phyloP scores from a whole-genome alignment of 2,329 filamentous ascomycete genomes.

The Talaromyces piceae region DNA sequence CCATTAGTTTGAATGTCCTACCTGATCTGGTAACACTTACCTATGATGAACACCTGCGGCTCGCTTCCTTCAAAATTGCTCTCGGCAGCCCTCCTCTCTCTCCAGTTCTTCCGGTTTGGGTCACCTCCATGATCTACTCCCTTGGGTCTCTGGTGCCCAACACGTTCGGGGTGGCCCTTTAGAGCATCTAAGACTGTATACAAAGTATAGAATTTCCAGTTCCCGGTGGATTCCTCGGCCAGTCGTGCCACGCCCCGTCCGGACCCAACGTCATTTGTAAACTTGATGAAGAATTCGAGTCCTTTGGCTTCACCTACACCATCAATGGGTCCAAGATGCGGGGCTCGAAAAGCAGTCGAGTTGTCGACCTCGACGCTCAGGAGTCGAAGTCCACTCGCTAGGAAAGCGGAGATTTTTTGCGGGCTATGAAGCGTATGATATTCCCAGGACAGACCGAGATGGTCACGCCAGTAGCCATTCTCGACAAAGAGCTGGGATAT shows the following conservation, averaged over 20 bases:
- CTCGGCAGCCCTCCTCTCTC: conserved; percentile 45
- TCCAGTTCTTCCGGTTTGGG: conserved; percentile 52
- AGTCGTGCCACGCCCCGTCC: conserved; percentile 53
- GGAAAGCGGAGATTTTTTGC: conserved; percentile 30
- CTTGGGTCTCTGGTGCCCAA: conserved; percentile 41
- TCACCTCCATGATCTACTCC: conserved; percentile 52
- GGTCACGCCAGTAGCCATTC: conserved; percentile 52
- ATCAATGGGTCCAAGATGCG: conserved; percentile 44
- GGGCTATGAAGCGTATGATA: conserved; percentile 47
- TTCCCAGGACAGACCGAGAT: conserved; percentile 50
- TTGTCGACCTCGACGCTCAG: conserved; percentile 41
- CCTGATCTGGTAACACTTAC: conserved; percentile 31
- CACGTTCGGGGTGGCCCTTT: conserved; percentile 46
- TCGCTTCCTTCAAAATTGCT: conserved; percentile 45
- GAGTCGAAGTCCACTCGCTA: conserved; percentile 35
- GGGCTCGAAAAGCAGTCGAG: conserved; percentile 38
- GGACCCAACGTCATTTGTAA: conserved; percentile 47
- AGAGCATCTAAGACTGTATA: conserved; percentile 54
- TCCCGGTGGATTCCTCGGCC: conserved; percentile 26
- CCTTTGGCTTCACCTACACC: conserved; percentile 42
- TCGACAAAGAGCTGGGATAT: conserved; percentile 42
- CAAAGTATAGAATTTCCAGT: conserved; percentile 58
- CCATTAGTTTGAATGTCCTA: not conserved
- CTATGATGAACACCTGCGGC: conserved; percentile 55
- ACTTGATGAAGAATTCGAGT: conserved; percentile 50